Evolutionary conservation across 1,284 basidiomycete genomes (phyloP).

Genomic region (Sporisorium scitamineum): DNA sequence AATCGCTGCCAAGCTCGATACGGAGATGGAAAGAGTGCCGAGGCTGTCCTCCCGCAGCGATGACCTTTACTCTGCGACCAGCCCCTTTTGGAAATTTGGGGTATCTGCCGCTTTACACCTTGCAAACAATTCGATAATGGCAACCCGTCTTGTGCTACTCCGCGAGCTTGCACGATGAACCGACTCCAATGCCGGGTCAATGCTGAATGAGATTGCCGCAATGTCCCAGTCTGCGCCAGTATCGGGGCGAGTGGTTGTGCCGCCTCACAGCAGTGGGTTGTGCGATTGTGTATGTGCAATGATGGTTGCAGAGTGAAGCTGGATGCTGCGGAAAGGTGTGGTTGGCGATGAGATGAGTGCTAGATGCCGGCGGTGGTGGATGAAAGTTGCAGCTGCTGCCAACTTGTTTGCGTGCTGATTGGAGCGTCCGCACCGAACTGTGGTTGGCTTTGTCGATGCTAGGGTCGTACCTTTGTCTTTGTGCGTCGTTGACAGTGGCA

Average conservation of each 20-base stretch:
- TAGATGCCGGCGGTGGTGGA: background rate
- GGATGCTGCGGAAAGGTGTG: background rate
- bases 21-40: background rate
- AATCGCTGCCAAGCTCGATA: background rate
- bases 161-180: too few species aligned
- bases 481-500: conserved; percentile 18
- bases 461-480: conserved; percentile 15
- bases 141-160: too few species aligned
- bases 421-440: background rate
- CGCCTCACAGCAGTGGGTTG: background rate
- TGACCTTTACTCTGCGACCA: too few species aligned
- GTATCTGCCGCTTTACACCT: too few species aligned
- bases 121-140: too few species aligned
- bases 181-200: background rate
- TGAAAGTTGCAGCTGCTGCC: background rate
- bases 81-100: too few species aligned
- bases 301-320: background rate
- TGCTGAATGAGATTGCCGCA: background rate
- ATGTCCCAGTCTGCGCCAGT: background rate
- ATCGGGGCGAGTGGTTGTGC: background rate
- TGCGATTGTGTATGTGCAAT: too few species aligned
- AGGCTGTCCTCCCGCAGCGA: background rate
- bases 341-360: background rate
- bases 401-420: conserved; percentile 3
- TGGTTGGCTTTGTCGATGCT: background rate